Evolutionary conservation across 306 rosid genomes (phyloP), one percentile per base, ranked within the genome.

Genomic region (Quercus glauca): DNA sequence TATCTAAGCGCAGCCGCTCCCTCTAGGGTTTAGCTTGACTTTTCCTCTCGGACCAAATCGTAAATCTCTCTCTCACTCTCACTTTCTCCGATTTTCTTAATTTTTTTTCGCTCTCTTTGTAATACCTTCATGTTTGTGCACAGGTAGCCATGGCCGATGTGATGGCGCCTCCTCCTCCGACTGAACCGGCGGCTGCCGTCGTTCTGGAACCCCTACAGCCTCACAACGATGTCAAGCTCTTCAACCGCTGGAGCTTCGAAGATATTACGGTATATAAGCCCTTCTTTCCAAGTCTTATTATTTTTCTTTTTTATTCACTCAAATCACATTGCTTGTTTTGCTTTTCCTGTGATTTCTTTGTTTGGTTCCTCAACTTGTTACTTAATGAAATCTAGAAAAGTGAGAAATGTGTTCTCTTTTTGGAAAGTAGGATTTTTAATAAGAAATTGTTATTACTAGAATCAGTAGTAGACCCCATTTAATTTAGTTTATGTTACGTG

Each of bases 231-330:
- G 93, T 92, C 29, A 92, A 90, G 73, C 94, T 92, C 52, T 92
- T 92, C 37, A 90, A 90, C 77, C 83, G 90, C 9, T 92, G 97
- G 94, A 87, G 80, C 79, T 92, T 88, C 28, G 97, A 92, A 0
- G 97, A 92, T 1, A 78, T 92, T 51, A 87, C 86, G 86, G 94
- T 82, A 41, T 41, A 41, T 41, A 41, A 41, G 2, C 45, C 45
- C 45, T 8, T 41, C 45, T 41, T 8, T 41, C 45, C 12, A 41
- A 41, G 45, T 41, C 45, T 8, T 41, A 41, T 41, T 41, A 0
- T 41, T 8, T 37, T 37, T 2, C 43, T 37, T 7, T 37, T 37
- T 8, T 41, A 2, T 41, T 41, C 53, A 49, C 53, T 49, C 14
- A 49, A 49, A 49, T 49, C 53, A 0, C 15, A 49, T 49, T 49